Percentiles rank a stretch among this genome's conserved stretches.
phyloP scores from a whole-genome alignment of 106 monocot species.

The Posidonia australis region DNA sequence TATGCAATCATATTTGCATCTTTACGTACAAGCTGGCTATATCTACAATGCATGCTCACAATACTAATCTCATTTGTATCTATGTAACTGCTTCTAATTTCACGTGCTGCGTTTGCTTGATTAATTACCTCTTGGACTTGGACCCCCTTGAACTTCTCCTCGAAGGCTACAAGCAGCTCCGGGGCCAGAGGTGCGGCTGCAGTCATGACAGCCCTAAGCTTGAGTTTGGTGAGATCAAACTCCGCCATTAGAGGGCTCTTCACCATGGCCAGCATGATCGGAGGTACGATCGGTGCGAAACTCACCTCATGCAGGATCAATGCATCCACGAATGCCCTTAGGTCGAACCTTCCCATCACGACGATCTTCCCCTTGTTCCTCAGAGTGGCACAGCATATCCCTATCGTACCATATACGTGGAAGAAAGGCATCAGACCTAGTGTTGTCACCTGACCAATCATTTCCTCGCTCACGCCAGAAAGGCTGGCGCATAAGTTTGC shows the following conservation, averaged over 20 bases:
- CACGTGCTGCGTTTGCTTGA: too few species aligned
- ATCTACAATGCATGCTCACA: too few species aligned
- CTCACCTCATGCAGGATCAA: constrained; percentile 56
- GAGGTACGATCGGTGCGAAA: constrained; percentile 86
- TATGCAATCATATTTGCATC: too few species aligned
- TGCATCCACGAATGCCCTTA: constrained; percentile 40
- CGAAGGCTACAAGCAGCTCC: constrained; percentile 58
- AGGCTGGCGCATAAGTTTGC: constrained; percentile 71
- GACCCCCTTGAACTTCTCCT: constrained; percentile 61
- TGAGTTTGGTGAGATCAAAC: constrained; percentile 47
- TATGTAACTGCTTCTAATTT: too few species aligned
- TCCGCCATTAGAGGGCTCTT: constrained; percentile 51
- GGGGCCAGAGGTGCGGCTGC: constrained; percentile 89
- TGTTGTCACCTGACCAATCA: constrained; percentile 48
- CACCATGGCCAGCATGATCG: constrained; percentile 95
- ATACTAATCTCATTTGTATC: too few species aligned
- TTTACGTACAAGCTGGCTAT: too few species aligned
- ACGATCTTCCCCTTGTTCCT: constrained; percentile 83
- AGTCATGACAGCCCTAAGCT: constrained; percentile 69
- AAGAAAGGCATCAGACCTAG: constrained; percentile 92
- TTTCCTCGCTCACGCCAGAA: constrained; percentile 32
- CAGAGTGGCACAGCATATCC: constrained; percentile 77
- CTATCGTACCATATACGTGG: constrained; percentile 93
- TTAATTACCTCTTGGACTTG: constrained; percentile 80
- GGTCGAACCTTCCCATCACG: constrained; percentile 67